phyloP scores from a whole-genome alignment of 108 stramenopile species.

The Fragilaria radians region DNA sequence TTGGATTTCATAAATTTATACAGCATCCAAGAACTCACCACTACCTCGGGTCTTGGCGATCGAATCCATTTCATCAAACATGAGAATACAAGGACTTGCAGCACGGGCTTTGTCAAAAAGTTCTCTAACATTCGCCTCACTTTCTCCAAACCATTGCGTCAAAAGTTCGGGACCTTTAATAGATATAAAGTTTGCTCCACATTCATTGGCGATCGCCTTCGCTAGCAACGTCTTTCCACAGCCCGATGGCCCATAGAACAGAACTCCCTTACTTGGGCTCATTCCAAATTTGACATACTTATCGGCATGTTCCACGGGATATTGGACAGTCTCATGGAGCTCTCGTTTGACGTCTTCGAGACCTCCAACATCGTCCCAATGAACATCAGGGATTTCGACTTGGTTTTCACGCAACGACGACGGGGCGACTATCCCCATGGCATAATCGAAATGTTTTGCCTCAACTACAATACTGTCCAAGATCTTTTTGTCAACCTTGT shows the following conservation, averaged over 20 bases:
- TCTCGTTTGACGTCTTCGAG: conserved; percentile 13
- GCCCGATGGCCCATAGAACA: conserved; percentile 94
- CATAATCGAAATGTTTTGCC: conserved; percentile 24
- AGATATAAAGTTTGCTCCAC: conserved; percentile 92
- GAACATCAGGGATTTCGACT: conserved; percentile 90
- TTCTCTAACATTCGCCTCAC: conserved; percentile 78
- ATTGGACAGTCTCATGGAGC: conserved; percentile 16
- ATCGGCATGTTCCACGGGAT: background rate
- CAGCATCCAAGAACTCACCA: too few relatives aligned
- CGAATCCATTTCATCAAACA: conserved; percentile 98
- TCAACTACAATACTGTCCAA: conserved; percentile 46
- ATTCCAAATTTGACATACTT: conserved; percentile 6
- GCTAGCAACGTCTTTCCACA: conserved; percentile 98
- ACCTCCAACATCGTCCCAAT: conserved; percentile 97
- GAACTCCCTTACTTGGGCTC: conserved; percentile 76
- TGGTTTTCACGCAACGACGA: conserved; percentile 25
- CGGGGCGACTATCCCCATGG: conserved; percentile 28
- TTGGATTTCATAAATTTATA: too few relatives aligned
- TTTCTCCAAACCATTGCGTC: conserved; percentile 92
- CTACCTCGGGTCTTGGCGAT: conserved; percentile 97
- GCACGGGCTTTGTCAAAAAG: conserved; percentile 90
- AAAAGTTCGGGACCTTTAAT: conserved; percentile 99
- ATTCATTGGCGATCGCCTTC: conserved; percentile 92
- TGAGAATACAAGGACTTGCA: conserved; percentile 89
- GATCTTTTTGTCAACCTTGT: conserved; percentile 74